Conservation (phyloP, 2,329 filamentous ascomycete species). For the Pleomassaria siparia region DNA sequence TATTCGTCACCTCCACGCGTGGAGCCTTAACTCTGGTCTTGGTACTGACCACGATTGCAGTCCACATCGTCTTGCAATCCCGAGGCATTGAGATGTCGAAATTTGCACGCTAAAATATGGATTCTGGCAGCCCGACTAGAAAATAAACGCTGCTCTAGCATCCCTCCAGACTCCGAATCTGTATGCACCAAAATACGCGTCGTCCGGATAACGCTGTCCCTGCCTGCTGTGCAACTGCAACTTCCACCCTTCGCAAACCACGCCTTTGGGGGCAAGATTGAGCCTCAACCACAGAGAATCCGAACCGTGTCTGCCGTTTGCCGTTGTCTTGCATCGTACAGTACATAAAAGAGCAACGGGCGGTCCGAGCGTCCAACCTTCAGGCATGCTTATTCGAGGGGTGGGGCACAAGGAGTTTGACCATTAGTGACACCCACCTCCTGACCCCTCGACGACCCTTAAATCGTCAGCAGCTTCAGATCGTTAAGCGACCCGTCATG, state of each 20-base stretch:
- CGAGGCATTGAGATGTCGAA: slow-evolving; percentile 1
- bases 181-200: background rate
- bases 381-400: background rate
- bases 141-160: background rate
- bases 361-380: background rate
- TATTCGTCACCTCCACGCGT: too few species aligned
- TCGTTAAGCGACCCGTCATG: slow-evolving; percentile 33
- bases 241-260: background rate
- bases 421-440: slow-evolving; percentile 1
- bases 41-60: background rate
- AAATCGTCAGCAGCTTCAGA: slow-evolving; percentile 29
- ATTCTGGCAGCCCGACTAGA: background rate
- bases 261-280: too few species aligned
- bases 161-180: too few species aligned
- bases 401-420: too few species aligned
- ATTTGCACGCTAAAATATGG: background rate
- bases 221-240: background rate
- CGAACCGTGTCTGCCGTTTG: background rate
- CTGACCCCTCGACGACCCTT: slow-evolving; percentile 3
- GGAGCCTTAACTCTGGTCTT: background rate
- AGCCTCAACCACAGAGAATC: too few species aligned
- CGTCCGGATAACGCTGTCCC: background rate
- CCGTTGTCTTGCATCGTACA: background rate
- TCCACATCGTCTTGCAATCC: background rate
- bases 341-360: background rate